Conservation (phyloP, 2,329 filamentous ascomycete genomes). For the Coniochaeta hoffmannii region DNA sequence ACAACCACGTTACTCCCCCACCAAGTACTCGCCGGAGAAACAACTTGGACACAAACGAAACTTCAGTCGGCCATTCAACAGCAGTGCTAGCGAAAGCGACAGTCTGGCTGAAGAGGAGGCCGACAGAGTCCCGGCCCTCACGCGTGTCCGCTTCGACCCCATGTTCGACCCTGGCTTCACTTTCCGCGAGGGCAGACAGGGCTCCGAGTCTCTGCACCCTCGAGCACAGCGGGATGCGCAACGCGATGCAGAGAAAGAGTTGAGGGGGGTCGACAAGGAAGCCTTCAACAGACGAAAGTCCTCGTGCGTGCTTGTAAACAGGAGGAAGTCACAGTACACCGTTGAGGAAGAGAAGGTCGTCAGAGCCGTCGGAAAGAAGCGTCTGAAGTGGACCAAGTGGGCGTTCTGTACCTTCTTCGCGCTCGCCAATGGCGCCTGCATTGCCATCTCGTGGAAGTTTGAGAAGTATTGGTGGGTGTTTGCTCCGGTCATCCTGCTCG, state of each 20-base stretch:
- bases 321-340: neutral
- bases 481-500: neutral
- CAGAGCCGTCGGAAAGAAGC: neutral
- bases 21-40: neutral
- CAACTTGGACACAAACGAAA: neutral
- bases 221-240: neutral
- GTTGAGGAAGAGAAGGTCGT: neutral
- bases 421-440: neutral
- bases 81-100: neutral
- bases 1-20: neutral
- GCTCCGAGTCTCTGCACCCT: neutral
- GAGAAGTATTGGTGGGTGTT: slow-evolving; percentile 2
- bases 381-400: neutral
- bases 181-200: neutral
- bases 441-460: neutral
- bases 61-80: neutral
- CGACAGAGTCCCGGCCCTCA: neutral
- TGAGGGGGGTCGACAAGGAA: neutral
- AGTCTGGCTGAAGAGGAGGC: neutral
- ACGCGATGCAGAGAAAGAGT: neutral
- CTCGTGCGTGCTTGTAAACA: neutral
- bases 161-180: neutral
- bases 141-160: neutral
- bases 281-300: neutral
- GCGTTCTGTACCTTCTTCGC: neutral